Evolutionary conservation across 371 early-diverging fungal species (phyloP).

Genomic region (Syncephalis plumigaleata): DNA sequence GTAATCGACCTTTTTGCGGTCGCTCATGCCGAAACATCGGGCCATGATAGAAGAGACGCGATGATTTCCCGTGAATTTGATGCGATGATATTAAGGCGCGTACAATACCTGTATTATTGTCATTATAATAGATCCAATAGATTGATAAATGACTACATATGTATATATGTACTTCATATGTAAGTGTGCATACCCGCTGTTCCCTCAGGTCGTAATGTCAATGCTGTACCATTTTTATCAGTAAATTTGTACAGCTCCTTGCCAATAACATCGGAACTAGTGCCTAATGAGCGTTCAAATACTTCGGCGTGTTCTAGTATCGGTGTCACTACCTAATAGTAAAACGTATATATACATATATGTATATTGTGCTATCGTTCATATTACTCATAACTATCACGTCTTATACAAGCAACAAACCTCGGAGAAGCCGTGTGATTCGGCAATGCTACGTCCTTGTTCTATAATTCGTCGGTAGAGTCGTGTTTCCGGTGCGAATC

Average conservation of each 20-base stretch:
- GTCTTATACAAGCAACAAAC: conserved; percentile 1
- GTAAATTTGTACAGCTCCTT: conserved; percentile 41
- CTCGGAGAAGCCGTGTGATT: conserved; percentile 24
- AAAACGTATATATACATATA: no score
- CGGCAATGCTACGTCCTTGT: conserved; percentile 14
- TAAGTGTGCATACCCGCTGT: conserved; percentile 36
- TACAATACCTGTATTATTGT: conserved; percentile 12
- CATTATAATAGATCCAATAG: no score
- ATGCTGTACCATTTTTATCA: conserved; percentile 23
- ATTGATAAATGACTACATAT: no score
- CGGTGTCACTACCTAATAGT: conserved; percentile 28
- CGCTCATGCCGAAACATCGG: conserved; percentile 49
- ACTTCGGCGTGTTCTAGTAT: conserved; percentile 37
- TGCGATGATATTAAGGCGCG: conserved; percentile 27
- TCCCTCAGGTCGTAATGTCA: conserved; percentile 46
- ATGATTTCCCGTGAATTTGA: conserved; percentile 16
- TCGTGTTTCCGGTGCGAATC: conserved; percentile 17
- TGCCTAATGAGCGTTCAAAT: conserved; percentile 33
- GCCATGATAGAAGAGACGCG: conserved; percentile 29
- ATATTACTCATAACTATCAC: neutral
- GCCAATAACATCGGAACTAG: conserved; percentile 37
- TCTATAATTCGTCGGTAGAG: conserved; percentile 17
- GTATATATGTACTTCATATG: neutral
- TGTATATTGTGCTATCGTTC: no score
- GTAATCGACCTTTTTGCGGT: conserved; percentile 39